Percentiles rank a stretch among this genome's conserved stretches.
Conservation (phyloP, 352 stramenopile genomes). For the Phytophthora meadii region DNA sequence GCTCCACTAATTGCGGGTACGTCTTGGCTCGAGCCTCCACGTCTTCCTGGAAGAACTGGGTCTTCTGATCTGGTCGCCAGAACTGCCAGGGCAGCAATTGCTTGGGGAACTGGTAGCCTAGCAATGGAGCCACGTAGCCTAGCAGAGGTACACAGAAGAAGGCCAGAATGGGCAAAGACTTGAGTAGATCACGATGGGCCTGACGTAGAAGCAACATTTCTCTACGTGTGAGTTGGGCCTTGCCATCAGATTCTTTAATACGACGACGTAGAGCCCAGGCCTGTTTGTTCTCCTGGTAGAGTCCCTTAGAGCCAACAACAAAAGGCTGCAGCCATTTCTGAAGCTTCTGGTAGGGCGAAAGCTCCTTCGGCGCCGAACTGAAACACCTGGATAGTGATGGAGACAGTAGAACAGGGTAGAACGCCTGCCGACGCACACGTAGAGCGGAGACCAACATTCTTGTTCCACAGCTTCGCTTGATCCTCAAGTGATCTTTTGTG, state of each 20-base stretch:
- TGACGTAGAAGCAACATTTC: conserved; percentile 88
- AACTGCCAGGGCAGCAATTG: conserved; percentile 88
- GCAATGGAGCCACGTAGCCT: conserved; percentile 75
- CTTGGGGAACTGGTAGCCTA: conserved; percentile 89
- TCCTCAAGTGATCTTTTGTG: conserved; percentile 1
- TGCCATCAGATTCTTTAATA: conserved; percentile 46
- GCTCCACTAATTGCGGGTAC: conserved; percentile 64
- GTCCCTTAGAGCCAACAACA: conserved; percentile 66
- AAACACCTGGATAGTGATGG: conserved; percentile 3
- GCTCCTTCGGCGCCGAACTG: conserved; percentile 47
- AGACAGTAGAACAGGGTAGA: conserved; percentile 1
- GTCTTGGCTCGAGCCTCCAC: conserved; percentile 54
- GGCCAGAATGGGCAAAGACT: conserved; percentile 77
- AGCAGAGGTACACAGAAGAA: conserved; percentile 80
- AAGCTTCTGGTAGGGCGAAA: conserved; percentile 78
- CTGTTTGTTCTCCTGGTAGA: conserved; percentile 81
- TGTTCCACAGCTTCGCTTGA: not conserved
- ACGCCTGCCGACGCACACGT: not conserved
- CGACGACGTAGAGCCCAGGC: conserved; percentile 74
- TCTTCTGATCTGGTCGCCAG: conserved; percentile 84
- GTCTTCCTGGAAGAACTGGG: conserved; percentile 81
- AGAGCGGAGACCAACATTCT: conserved; percentile 18
- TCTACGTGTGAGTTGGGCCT: conserved; percentile 52
- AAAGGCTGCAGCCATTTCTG: conserved; percentile 88
- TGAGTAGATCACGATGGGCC: conserved; percentile 83